Base-by-base conservation (phyloP, 805 yeast species). In the Kodamaea kakaduensis region DNA sequence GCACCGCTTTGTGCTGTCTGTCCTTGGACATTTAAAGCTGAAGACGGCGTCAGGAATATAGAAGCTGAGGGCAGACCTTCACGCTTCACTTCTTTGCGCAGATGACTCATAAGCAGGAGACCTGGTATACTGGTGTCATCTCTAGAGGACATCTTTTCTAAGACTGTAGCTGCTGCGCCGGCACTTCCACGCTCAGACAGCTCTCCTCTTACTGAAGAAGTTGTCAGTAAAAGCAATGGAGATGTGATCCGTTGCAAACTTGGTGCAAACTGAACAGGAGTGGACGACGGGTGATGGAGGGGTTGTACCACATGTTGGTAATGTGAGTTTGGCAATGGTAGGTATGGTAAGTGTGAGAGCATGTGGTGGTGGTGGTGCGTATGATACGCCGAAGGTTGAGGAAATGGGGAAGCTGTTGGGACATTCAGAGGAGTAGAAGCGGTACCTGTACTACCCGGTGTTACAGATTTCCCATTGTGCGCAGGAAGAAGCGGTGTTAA, bases 251-350 rank as follows among this genome's bases (percentile, higher is more conserved):
- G 56, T 41, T 75, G 73, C 34, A 80, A 56, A 27, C 79, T 79
- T 0, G 82, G 77, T 19, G 82, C 84, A 65, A 77, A 80, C 48
- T 78, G 84, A 2, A 84, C 73, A 10, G 86, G 86, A 2, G 84
- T 78, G 0, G 83, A 77, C 3, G 77, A 65, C 5, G 86, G 86
- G 50, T 78, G 78, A 54, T 78, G 81, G 26, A 76, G 56, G 14
- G 80, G 78, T 51, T 75, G 80, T 13, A 72, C 75, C 20, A 51
- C 40, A 17, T 56, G 59, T 16, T 26, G 29, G 36, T 51, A 47
- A 38, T 53, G 54, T 17, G 34, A 30, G 13, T 44, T 52, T 23
- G 41, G 35, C 26, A 34, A 29, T 1, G 45, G 47, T 4, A 19
- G 32, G 17, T 28, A 33, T 3, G 39, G 32, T 9, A 31, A 32